These are phyloP conservation scores for Colletotrichum phormii DNA, from an alignment of 2,329 filamentous ascomycete genomes.

Conservation along the genomic window DNA sequence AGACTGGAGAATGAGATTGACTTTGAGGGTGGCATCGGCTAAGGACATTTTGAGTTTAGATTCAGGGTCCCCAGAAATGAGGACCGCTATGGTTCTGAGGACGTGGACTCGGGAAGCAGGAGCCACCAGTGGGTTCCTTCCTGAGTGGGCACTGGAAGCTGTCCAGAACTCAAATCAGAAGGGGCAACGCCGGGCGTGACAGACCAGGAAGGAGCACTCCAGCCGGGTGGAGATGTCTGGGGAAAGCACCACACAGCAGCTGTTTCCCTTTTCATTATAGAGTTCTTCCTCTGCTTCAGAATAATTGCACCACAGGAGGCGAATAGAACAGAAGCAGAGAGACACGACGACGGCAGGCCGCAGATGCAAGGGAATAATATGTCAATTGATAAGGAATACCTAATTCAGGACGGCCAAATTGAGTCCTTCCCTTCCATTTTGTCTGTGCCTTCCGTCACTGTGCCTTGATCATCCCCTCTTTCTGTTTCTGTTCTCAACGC, in stretches of 20 bases:
- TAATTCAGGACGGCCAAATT: too few species aligned
- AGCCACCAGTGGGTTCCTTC: neutral
- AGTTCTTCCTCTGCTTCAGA: neutral
- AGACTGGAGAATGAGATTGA: neutral
- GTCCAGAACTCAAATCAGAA: neutral
- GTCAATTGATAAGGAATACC: too few species aligned
- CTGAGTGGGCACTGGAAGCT: neutral
- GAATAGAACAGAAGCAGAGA: neutral
- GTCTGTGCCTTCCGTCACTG: neutral
- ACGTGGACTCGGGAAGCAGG: neutral
- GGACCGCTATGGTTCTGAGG: neutral
- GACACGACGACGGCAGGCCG: too few species aligned
- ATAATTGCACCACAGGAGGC: neutral
- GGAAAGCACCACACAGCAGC: neutral
- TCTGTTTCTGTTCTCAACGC: neutral
- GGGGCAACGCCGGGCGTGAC: neutral
- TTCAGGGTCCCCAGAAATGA: neutral
- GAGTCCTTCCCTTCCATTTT: neutral
- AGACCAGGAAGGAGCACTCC: neutral
- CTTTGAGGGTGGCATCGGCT: neutral
- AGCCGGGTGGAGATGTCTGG: neutral
- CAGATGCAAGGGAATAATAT: neutral
- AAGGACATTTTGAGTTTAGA: neutral
- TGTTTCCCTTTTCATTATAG: neutral
- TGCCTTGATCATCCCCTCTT: too few species aligned